phyloP scores from a whole-genome alignment of 139 green algal genomes.

The Spirogloea muscicola region DNA sequence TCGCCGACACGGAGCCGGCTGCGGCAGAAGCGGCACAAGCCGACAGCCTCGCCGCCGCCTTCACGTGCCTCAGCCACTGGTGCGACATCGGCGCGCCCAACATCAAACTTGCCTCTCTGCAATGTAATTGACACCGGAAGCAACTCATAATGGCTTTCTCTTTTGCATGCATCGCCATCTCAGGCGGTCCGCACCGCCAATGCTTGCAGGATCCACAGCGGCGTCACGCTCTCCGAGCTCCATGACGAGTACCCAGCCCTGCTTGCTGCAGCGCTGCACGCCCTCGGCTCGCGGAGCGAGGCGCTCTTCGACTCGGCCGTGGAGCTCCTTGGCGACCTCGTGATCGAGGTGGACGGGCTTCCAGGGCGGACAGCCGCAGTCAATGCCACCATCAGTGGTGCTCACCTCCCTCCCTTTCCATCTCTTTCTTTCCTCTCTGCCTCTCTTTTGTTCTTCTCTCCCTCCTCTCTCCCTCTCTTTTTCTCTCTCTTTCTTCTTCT shows the following conservation, averaged over 20 bases:
- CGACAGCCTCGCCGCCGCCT: too few species aligned
- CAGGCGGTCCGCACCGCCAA: too few species aligned
- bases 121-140: too few species aligned
- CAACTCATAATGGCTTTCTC: too few species aligned
- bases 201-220: slow-evolving; percentile 23
- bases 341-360: slow-evolving; percentile 29
- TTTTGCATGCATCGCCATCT: too few species aligned
- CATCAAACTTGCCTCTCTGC: too few species aligned
- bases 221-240: slow-evolving; percentile 32
- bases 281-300: slow-evolving; percentile 2
- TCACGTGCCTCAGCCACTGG: too few species aligned
- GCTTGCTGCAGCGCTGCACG: slow-evolving; percentile 11
- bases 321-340: slow-evolving; percentile 16
- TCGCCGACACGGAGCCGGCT: too few species aligned
- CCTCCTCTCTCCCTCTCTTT: background rate
- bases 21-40: too few species aligned
- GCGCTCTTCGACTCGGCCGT: slow-evolving; percentile 20
- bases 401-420: background rate
- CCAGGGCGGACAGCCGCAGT: slow-evolving; percentile 19
- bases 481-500: slow-evolving; percentile 6
- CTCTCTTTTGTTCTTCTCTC: background rate
- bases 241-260: slow-evolving; percentile 15
- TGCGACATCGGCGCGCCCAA: too few species aligned
- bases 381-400: slow-evolving; percentile 19
- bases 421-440: background rate